Evolutionary conservation across 495 filamentous ascomycete genomes (phyloP).

Genomic region (Trichoderma virens): DNA sequence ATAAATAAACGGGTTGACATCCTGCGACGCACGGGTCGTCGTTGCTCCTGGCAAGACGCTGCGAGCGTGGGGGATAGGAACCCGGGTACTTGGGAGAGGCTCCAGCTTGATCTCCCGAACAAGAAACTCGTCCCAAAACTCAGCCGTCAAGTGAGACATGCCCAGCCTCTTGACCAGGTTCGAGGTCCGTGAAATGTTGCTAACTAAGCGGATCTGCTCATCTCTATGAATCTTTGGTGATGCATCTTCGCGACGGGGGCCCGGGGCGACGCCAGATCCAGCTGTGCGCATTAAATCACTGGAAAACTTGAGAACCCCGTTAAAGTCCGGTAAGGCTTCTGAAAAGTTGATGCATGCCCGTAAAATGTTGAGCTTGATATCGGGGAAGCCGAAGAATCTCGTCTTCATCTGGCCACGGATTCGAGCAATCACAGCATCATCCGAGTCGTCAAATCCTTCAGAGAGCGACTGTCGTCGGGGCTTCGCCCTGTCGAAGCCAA

Average conservation of each 20-base stretch:
- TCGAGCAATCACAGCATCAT: constrained; percentile 42
- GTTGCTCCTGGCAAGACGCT: constrained; percentile 60
- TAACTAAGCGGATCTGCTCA: constrained; percentile 72
- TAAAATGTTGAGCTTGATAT: constrained; percentile 76
- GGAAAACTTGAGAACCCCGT: constrained; percentile 78
- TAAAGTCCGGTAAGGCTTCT: constrained; percentile 88
- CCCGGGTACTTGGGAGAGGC: constrained; percentile 35
- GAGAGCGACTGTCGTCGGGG: not conserved
- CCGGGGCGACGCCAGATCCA: constrained; percentile 68
- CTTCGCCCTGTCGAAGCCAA: constrained; percentile 25
- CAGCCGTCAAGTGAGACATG: constrained; percentile 56
- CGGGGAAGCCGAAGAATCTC: constrained; percentile 55
- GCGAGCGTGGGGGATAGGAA: constrained; percentile 64
- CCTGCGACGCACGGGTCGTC: constrained; percentile 41
- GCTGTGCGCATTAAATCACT: constrained; percentile 74
- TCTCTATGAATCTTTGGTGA: constrained; percentile 64
- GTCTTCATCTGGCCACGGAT: constrained; percentile 44
- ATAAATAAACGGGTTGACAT: constrained; percentile 82
- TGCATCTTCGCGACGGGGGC: constrained; percentile 51
- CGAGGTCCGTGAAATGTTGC: constrained; percentile 78
- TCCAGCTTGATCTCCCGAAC: constrained; percentile 70
- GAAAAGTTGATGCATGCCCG: constrained; percentile 80
- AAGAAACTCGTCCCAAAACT: constrained; percentile 96
- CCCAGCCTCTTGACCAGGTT: constrained; percentile 68
- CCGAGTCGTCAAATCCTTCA: constrained; percentile 29